Conservation (phyloP, 352 stramenopile genomes). For the Phytophthora agathidicida region DNA sequence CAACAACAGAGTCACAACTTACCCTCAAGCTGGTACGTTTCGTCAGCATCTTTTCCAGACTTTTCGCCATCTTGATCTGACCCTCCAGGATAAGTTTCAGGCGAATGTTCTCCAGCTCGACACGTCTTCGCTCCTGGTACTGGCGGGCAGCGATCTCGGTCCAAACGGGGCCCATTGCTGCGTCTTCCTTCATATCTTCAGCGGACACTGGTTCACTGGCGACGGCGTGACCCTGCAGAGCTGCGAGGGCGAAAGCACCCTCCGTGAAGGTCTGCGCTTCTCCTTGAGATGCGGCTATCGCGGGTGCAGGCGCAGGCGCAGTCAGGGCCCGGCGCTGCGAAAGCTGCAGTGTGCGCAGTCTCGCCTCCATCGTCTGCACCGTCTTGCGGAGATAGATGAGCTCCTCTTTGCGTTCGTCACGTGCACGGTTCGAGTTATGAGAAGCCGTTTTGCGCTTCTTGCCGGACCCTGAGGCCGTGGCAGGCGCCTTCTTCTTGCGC, state of each 20-base stretch:
- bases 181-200: constrained; percentile 34
- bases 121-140: constrained; percentile 52
- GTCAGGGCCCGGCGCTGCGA: constrained; percentile 34
- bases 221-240: constrained; percentile 24
- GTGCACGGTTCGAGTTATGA: constrained; percentile 62
- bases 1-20: constrained; percentile 1
- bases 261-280: constrained; percentile 30
- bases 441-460: constrained; percentile 56
- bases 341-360: constrained; percentile 41
- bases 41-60: constrained; percentile 57
- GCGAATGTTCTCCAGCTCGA: constrained; percentile 64
- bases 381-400: constrained; percentile 70
- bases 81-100: constrained; percentile 56
- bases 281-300: constrained; percentile 8
- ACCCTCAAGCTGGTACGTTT: constrained; percentile 56
- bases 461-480: constrained; percentile 1
- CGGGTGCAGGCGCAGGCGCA: constrained; percentile 22
- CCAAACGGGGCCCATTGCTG: constrained; percentile 54
- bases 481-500: constrained; percentile 31
- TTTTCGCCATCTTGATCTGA: constrained; percentile 61
- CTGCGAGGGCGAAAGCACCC: constrained; percentile 25
- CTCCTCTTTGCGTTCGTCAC: constrained; percentile 69
- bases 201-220: constrained; percentile 14
- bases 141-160: constrained; percentile 57
- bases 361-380: constrained; percentile 56